phyloP scores from a whole-genome alignment of 2,329 filamentous ascomycete species.

The Calonectria pseudoreteaudii region DNA sequence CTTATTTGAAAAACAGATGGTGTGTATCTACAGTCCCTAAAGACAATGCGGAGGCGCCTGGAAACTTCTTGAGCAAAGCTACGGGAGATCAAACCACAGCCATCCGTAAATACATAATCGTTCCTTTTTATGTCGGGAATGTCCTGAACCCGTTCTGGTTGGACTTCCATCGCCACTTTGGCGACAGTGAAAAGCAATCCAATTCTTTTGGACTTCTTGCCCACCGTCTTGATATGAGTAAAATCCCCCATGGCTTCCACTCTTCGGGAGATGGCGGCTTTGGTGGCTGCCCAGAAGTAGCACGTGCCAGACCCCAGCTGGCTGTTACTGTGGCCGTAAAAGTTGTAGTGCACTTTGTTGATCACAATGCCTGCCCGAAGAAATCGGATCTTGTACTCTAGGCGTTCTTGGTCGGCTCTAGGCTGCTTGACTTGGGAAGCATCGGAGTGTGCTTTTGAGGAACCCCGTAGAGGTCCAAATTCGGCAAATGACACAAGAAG shows the following conservation, averaged over 20 bases:
- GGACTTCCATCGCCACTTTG: not conserved
- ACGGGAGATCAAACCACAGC: not conserved
- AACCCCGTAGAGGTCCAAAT: not conserved
- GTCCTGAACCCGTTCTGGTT: not conserved
- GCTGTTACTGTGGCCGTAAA: constrained; percentile 57
- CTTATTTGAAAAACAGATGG: constrained; percentile 52
- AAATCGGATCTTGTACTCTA: constrained; percentile 50
- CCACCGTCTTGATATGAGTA: not conserved
- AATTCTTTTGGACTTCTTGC: not conserved
- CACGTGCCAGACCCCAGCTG: constrained; percentile 56
- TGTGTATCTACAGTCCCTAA: not conserved
- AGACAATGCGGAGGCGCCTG: not conserved
- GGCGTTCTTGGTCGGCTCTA: constrained; percentile 47
- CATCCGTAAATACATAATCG: not conserved
- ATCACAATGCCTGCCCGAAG: constrained; percentile 49
- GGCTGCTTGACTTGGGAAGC: constrained; percentile 24
- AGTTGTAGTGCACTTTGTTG: constrained; percentile 52
- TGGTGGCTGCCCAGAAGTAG: constrained; percentile 46
- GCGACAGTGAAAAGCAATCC: not conserved
- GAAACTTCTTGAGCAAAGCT: not conserved
- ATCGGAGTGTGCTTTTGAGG: not conserved
- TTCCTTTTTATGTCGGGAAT: not conserved
- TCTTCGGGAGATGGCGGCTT: not conserved
- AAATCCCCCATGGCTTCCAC: not conserved
- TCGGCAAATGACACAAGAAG: not conserved